A percentile compares a stretch with the other conserved stretches of the same genome.
These are phyloP conservation scores for Yarrowia hollandica DNA, from an alignment of 805 yeast species.

Conservation along the genomic window DNA sequence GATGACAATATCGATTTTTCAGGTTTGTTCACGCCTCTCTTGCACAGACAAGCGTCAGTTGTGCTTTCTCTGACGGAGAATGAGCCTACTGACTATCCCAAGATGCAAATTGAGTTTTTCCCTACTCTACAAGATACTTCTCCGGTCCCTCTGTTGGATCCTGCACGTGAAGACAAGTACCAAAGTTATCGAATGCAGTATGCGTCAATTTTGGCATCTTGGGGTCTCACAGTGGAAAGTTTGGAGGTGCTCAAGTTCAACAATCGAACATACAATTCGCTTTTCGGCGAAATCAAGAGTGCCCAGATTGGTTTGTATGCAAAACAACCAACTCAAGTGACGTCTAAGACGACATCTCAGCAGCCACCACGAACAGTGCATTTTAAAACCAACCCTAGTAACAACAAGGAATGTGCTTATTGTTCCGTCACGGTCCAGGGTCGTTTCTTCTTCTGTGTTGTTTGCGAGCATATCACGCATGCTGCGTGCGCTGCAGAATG, in stretches of 20 bases:
- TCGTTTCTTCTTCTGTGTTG: slow-evolving; percentile 63
- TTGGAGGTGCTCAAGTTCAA: slow-evolving; percentile 76
- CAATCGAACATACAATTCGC: slow-evolving; percentile 38
- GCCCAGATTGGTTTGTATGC: slow-evolving; percentile 32
- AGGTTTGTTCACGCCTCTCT: slow-evolving; percentile 1
- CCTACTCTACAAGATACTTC: slow-evolving; percentile 3
- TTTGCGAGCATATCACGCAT: slow-evolving; percentile 79
- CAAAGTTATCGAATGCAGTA: slow-evolving; percentile 61
- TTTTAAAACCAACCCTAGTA: slow-evolving; percentile 31
- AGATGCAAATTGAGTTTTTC: slow-evolving; percentile 16
- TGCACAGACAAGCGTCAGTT: not conserved
- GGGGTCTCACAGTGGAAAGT: slow-evolving; percentile 83
- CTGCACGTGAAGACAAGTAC: slow-evolving; percentile 45
- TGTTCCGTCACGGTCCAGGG: slow-evolving; percentile 65
- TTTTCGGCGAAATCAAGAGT: slow-evolving; percentile 36
- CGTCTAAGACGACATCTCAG: not conserved
- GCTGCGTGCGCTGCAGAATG: slow-evolving; percentile 75
- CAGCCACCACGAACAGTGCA: slow-evolving; percentile 20
- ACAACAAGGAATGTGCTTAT: slow-evolving; percentile 52
- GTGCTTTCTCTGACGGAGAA: not conserved
- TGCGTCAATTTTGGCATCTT: slow-evolving; percentile 70
- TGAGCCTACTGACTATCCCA: slow-evolving; percentile 6
- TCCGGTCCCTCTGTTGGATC: slow-evolving; percentile 45
- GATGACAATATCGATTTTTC: slow-evolving; percentile 16
- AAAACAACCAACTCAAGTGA: not conserved